Evolutionary conservation across 768 basidiomycete species (phyloP), one percentile per base, ranked within the genome.

Genomic region (Kwoniella dendrophila): DNA sequence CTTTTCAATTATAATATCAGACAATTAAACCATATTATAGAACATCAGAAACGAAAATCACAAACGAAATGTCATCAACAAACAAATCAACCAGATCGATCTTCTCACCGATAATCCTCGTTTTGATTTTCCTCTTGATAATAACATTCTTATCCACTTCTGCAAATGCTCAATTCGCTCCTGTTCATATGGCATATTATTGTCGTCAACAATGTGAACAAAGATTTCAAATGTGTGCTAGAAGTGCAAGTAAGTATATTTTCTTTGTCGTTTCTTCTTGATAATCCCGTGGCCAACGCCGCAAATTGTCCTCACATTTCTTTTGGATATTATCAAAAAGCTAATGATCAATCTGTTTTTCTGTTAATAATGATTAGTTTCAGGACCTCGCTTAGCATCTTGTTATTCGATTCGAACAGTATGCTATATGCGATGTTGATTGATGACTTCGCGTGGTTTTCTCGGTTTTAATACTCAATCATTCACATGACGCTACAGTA

Each of bases 151-250:
- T 50, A 5, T 22, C 53, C 16, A 33, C 51, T n/a, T 30, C 54
- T 12, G 44, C 54, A 26, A 30, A 43, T 24, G 60, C 60, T 30
- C 51, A 49, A 16, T 62, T 55, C 36, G 51, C 52, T 32, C 53
- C 67, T 1, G 47, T 68, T 45, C 32, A 52, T 16, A 53, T 62
- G 47, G 24, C 27, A 4, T 68, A 56, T 30, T 57, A 56, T 49
- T 66, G 64, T 54, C 54, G 64, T 34, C 64, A 66, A 30, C 64
- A 61, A 29, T 66, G 64, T 32, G 56, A 66, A 41, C 52, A 57
- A 30, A 45, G 29, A 32, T 66, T 61, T 55, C 55, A 27, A 18
- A 44, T 62, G 59, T 66, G 64, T 26, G 50, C 53, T 10, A 47
- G 51, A 45, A 30, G 24, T 24, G 64, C 64, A 20, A 49, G 64